A percentile compares a stretch with the other conserved stretches of the same genome.
Evolutionary conservation across 139 green algal genomes (phyloP).

Genomic region (Gonium pectorale): DNA sequence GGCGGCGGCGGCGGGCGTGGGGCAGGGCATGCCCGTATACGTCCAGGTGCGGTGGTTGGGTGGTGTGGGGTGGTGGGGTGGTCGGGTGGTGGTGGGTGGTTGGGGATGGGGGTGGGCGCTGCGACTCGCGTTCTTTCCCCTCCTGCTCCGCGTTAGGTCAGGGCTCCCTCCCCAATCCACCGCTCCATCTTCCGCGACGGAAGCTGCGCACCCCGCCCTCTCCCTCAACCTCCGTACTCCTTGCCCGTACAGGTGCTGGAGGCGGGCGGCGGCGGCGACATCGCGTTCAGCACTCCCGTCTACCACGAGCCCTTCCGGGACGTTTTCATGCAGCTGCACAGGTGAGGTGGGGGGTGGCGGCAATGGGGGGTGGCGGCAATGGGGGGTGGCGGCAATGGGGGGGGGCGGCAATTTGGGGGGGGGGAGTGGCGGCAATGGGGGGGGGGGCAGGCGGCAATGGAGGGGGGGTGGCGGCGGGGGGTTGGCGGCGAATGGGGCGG

Average conservation of each 20-base stretch:
- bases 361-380: too few species aligned
- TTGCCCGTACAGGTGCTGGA: background rate
- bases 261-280: background rate
- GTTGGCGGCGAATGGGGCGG: too few species aligned
- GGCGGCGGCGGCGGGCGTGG: background rate
- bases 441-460: too few species aligned
- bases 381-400: too few species aligned
- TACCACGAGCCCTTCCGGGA: background rate
- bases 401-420: too few species aligned
- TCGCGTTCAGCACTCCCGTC: background rate
- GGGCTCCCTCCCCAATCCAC: background rate
- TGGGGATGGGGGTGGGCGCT: background rate
- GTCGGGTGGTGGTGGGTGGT: background rate
- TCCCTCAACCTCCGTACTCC: background rate
- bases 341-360: background rate
- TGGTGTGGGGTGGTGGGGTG: background rate
- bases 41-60: constrained; percentile 7
- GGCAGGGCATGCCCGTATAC: background rate
- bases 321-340: background rate
- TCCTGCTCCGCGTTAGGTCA: background rate
- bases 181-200: too few species aligned
- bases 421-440: too few species aligned
- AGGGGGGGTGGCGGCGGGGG: too few species aligned
- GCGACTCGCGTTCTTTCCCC: background rate
- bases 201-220: too few species aligned